phyloP scores from a whole-genome alignment of 768 basidiomycete genomes.

The Lactifluus piperatus region DNA sequence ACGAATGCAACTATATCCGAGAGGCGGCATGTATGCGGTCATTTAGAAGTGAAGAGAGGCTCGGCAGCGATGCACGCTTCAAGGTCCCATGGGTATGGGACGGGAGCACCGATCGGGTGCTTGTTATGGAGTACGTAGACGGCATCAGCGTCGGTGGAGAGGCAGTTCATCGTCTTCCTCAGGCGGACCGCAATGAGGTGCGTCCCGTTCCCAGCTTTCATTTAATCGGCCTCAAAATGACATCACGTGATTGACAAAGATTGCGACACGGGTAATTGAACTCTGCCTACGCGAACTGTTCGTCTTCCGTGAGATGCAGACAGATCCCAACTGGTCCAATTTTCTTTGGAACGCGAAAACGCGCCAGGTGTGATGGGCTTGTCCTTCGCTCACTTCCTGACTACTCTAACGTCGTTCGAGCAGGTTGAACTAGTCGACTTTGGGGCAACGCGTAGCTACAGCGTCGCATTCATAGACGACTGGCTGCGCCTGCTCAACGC shows the following conservation, averaged over 20 bases:
- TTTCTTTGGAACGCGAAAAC: slow-evolving; percentile 78
- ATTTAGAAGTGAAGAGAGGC: slow-evolving; percentile 44
- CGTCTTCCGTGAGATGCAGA: slow-evolving; percentile 90
- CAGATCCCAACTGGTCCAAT: slow-evolving; percentile 98
- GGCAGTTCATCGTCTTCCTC: slow-evolving; percentile 43
- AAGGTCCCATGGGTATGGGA: slow-evolving; percentile 84
- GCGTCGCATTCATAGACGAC: slow-evolving; percentile 74
- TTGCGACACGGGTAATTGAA: slow-evolving; percentile 71
- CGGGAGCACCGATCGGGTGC: slow-evolving; percentile 68
- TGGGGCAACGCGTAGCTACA: slow-evolving; percentile 86
- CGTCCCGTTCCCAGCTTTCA: slow-evolving; percentile 8
- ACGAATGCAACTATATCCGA: slow-evolving; percentile 85
- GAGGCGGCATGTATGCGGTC: slow-evolving; percentile 65
- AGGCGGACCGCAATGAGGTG: slow-evolving; percentile 68
- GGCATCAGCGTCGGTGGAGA: slow-evolving; percentile 76
- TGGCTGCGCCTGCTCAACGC: slow-evolving; percentile 84
- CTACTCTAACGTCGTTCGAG: not conserved
- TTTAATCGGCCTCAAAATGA: not conserved
- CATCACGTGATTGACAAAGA: slow-evolving; percentile 37
- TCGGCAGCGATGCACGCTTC: slow-evolving; percentile 59
- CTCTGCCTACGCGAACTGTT: slow-evolving; percentile 89
- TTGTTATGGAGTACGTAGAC: slow-evolving; percentile 82
- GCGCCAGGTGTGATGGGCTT: slow-evolving; percentile 40
- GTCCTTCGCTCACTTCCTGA: not conserved
- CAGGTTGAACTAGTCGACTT: slow-evolving; percentile 90